These are phyloP conservation scores for Backusella westeae DNA, from an alignment of 192 early-diverging fungal genomes.

Conservation along the genomic window DNA sequence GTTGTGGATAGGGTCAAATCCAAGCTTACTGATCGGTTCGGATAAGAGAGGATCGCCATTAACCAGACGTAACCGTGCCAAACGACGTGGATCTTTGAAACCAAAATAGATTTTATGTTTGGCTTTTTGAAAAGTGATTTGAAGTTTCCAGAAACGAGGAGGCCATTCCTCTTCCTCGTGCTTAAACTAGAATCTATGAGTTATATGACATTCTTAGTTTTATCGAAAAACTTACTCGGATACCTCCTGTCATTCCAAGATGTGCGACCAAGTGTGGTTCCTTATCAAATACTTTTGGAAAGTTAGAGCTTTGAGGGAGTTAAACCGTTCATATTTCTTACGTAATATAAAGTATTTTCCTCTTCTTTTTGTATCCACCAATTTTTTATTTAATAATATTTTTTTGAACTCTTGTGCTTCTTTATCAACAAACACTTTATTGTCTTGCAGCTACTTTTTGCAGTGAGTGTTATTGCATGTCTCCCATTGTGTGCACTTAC, in stretches of 20 bases:
- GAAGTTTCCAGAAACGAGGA: slow-evolving; percentile 68
- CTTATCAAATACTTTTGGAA: slow-evolving; percentile 37
- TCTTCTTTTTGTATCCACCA: slow-evolving; percentile 63
- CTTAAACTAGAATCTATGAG: slow-evolving; percentile 18
- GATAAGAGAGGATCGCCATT: slow-evolving; percentile 44
- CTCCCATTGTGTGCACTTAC: slow-evolving; percentile 15
- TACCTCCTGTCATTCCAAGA: slow-evolving; percentile 74
- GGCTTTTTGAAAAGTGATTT: slow-evolving; percentile 37
- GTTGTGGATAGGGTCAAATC: slow-evolving; percentile 71
- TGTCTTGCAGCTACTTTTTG: slow-evolving; percentile 10
- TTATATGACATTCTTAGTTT: no score
- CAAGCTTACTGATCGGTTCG: slow-evolving; percentile 59
- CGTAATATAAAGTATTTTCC: slow-evolving; percentile 75
- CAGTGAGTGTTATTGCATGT: neutral
- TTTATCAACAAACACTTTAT: slow-evolving; percentile 45
- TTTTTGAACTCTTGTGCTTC: slow-evolving; percentile 32
- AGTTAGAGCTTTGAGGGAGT: no score
- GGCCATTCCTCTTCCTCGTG: slow-evolving; percentile 49
- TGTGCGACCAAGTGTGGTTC: slow-evolving; percentile 56
- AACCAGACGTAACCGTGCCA: slow-evolving; percentile 65
- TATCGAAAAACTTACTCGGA: slow-evolving; percentile 27
- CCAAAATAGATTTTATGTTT: slow-evolving; percentile 16
- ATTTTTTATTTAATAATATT: slow-evolving; percentile 40
- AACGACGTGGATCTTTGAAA: slow-evolving; percentile 68
- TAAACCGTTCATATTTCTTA: neutral